These are phyloP conservation scores for Rubia tinctorum DNA, from an alignment of 305 asterid species.

Conservation along the genomic window DNA sequence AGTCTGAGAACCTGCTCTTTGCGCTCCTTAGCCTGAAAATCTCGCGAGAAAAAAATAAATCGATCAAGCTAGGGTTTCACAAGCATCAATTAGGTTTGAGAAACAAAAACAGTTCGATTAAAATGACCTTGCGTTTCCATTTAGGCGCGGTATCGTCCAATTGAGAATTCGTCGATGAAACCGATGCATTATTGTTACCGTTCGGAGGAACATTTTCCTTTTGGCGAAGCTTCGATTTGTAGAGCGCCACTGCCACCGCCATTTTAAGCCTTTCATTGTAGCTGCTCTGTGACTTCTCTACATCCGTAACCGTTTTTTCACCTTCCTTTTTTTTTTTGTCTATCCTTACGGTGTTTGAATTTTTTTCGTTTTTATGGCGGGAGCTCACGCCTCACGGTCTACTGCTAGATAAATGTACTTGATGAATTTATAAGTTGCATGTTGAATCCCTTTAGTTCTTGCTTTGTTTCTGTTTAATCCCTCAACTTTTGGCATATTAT, in stretches of 20 bases:
- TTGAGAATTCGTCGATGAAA: conserved; percentile 1
- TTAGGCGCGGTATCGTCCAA: neutral
- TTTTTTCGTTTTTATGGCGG: neutral
- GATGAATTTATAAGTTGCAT: neutral
- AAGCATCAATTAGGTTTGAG: neutral
- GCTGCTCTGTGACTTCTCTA: neutral
- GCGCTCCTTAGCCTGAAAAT: too few relatives aligned
- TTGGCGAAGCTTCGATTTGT: conserved; percentile 1
- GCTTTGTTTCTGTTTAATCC: neutral
- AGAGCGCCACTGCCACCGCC: conserved; percentile 11
- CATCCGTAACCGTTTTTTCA: neutral
- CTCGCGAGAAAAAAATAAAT: neutral
- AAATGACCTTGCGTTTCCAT: conserved; percentile 10
- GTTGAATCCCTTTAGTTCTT: neutral
- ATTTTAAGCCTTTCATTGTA: neutral
- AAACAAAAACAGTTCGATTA: neutral
- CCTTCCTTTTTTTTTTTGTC: neutral
- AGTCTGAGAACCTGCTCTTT: too few relatives aligned
- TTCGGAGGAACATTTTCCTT: neutral
- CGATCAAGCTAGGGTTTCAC: neutral
- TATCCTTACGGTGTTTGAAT: neutral
- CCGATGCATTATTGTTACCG: neutral
- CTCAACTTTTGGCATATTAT: neutral
- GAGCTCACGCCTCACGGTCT: neutral
- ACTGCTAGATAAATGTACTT: neutral